Percentiles rank a stretch among this genome's conserved stretches.
Evolutionary conservation across 768 basidiomycete species (phyloP).

Genomic region (Sporobolomyces pararoseus): DNA sequence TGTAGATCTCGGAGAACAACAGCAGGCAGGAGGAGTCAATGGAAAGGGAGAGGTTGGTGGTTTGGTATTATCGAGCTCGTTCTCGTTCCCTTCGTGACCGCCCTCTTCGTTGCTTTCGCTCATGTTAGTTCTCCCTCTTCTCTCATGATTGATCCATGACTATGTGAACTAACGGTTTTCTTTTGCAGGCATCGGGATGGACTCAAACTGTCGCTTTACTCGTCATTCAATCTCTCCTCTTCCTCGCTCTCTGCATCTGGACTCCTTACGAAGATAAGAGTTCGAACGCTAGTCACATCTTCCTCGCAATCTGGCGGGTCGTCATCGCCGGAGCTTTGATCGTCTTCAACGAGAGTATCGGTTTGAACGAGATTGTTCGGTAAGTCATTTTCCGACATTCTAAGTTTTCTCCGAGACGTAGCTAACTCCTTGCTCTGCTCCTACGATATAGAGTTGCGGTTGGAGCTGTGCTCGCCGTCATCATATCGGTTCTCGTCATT

Average conservation of each 20-base stretch:
- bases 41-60: constrained; percentile 49
- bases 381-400: too few relatives aligned
- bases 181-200: constrained; percentile 28
- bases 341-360: constrained; percentile 33
- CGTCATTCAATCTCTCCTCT: constrained; percentile 29
- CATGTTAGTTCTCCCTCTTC: constrained; percentile 12
- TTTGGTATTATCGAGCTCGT: constrained; percentile 61
- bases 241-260: constrained; percentile 31
- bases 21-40: constrained; percentile 21
- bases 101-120: constrained; percentile 60
- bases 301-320: constrained; percentile 28
- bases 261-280: constrained; percentile 38
- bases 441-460: constrained; percentile 42
- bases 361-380: constrained; percentile 37
- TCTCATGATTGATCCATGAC: background rate
- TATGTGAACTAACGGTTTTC: background rate
- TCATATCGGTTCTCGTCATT: constrained; percentile 31
- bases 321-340: constrained; percentile 35
- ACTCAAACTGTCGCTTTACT: constrained; percentile 31
- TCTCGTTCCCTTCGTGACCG: constrained; percentile 61
- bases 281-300: constrained; percentile 28
- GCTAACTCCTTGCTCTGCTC: too few relatives aligned
- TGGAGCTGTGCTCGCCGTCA: constrained; percentile 36
- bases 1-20: constrained; percentile 9
- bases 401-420: too few relatives aligned